Evolutionary conservation across 225 moss, liverwort and hornwort species (phyloP).

Genomic region (Rhytidiadelphus loreus): DNA sequence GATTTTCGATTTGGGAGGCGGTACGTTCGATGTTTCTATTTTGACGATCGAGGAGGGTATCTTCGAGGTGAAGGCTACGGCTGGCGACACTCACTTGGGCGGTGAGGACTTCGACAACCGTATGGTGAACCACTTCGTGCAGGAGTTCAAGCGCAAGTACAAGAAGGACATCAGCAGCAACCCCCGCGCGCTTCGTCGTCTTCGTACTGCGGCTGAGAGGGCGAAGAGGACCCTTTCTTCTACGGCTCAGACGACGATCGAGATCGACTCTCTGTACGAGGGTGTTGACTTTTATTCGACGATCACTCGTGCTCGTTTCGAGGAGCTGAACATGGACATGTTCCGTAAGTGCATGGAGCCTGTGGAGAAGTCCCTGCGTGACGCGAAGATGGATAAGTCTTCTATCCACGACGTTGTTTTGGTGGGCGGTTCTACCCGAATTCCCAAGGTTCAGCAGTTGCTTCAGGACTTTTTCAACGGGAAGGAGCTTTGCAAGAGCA

Average conservation of each 20-base stretch:
- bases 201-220: slow-evolving; percentile 25
- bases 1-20: slow-evolving; percentile 21
- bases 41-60: slow-evolving; percentile 28
- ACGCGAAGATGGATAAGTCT: slow-evolving; percentile 20
- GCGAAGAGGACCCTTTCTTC: slow-evolving; percentile 32
- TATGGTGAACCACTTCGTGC: slow-evolving; percentile 43
- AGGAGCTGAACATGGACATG: slow-evolving; percentile 30
- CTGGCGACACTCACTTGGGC: slow-evolving; percentile 15
- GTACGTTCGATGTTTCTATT: slow-evolving; percentile 27
- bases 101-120: slow-evolving; percentile 25
- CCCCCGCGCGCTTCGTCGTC: slow-evolving; percentile 14
- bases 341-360: slow-evolving; percentile 27
- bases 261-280: slow-evolving; percentile 21
- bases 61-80: slow-evolving; percentile 30
- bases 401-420: neutral
- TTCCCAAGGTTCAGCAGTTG: slow-evolving; percentile 29
- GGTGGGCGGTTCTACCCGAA: slow-evolving; percentile 31
- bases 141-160: slow-evolving; percentile 29
- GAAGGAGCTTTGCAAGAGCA: slow-evolving; percentile 28
- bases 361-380: slow-evolving; percentile 5
- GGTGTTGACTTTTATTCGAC: slow-evolving; percentile 24
- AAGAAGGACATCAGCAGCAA: slow-evolving; percentile 30
- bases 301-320: slow-evolving; percentile 6
- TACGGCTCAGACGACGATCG: slow-evolving; percentile 18
- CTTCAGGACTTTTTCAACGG: slow-evolving; percentile 24